phyloP scores from a whole-genome alignment of 139 green algal genomes.

The Chlamydomonas asymmetrica region DNA sequence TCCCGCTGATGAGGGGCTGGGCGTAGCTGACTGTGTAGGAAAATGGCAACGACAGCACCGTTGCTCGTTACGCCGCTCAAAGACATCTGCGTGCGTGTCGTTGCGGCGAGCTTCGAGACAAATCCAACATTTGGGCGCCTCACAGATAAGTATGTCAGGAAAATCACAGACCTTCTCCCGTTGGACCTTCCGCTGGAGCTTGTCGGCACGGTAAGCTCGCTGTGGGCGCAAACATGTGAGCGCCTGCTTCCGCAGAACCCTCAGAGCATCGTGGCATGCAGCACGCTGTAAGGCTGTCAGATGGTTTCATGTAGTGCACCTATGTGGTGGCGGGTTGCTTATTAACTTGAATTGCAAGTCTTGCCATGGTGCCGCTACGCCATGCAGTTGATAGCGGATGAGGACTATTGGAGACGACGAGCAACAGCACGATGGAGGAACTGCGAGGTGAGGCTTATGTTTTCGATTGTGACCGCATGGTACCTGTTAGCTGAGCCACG shows the following conservation, averaged over 20 bases:
- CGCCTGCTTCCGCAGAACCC: no score
- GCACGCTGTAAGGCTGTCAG: no score
- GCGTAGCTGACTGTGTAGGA: no score
- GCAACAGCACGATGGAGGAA: conserved; percentile 65
- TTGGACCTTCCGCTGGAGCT: conserved; percentile 76
- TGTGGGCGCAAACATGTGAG: no score
- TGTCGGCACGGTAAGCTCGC: conserved; percentile 61
- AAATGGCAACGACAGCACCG: no score
- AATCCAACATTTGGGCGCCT: conserved; percentile 55
- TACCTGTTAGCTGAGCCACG: no score
- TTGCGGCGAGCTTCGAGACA: conserved; percentile 61
- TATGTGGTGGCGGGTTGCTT: neutral
- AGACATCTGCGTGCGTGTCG: conserved; percentile 63
- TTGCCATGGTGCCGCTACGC: no score
- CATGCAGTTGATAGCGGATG: conserved; percentile 60
- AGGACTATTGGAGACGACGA: conserved; percentile 74
- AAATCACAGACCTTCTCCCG: conserved; percentile 58
- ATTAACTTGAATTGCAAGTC: no score
- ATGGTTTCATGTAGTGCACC: neutral
- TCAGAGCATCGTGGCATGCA: no score
- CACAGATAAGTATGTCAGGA: conserved; percentile 50
- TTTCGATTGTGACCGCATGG: no score
- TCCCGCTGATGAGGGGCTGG: no score
- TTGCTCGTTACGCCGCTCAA: conserved; percentile 27
- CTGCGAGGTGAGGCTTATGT: conserved; percentile 54